Conservation (phyloP, 148 eudicot species). For the Camellia japonica region DNA sequence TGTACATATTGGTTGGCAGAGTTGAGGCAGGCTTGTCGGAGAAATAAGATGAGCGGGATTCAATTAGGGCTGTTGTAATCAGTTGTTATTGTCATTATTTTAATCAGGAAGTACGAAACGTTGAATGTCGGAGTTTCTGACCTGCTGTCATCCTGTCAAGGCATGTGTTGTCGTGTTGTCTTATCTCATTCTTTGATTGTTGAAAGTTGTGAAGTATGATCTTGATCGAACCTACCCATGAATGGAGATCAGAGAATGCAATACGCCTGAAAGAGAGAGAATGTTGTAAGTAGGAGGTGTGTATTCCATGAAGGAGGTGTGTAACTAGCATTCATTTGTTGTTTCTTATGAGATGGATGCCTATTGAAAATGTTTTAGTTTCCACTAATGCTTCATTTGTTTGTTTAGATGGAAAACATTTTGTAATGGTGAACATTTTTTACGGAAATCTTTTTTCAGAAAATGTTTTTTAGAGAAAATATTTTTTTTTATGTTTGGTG, state of each 20-base stretch:
- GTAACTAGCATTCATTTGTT: background rate
- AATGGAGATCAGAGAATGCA: background rate
- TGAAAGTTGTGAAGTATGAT: background rate
- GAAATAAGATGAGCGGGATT: constrained; percentile 4
- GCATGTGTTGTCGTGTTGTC: background rate
- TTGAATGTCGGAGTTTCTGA: background rate
- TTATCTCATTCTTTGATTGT: background rate
- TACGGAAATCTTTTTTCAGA: no score
- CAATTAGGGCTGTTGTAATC: constrained; percentile 9
- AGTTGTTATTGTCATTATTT: background rate
- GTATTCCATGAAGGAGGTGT: background rate
- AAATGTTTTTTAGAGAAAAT: no score
- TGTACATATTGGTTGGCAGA: constrained; percentile 27
- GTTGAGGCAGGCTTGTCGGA: background rate
- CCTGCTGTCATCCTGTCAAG: background rate
- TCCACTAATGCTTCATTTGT: background rate
- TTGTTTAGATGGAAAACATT: no score
- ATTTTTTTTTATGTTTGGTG: no score
- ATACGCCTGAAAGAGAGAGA: background rate
- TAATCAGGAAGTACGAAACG: no score
- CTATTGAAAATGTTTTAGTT: background rate
- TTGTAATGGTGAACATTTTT: no score
- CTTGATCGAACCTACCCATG: background rate
- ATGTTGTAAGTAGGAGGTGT: background rate
- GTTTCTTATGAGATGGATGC: background rate